Percentiles rank a stretch among this genome's conserved stretches.
phyloP scores from a whole-genome alignment of 2,329 filamentous ascomycete species.

The Neofusicoccum laricinum region DNA sequence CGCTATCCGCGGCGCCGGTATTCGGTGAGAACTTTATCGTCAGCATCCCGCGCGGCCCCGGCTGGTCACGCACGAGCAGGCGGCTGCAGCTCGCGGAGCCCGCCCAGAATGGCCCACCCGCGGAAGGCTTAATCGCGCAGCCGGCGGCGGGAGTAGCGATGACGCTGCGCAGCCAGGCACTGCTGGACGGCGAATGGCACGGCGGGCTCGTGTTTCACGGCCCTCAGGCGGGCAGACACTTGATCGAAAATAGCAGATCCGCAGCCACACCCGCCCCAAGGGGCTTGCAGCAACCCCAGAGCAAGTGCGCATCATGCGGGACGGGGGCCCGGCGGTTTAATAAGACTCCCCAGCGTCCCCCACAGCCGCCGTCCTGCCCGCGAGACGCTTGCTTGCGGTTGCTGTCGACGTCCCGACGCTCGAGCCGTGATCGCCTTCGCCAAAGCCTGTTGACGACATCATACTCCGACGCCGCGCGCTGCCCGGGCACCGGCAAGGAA shows the following conservation, averaged over 20 bases:
- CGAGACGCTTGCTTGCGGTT: background rate
- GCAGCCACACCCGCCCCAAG: constrained; percentile 13
- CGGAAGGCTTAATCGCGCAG: constrained; percentile 5
- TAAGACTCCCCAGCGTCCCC: background rate
- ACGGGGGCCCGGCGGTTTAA: background rate
- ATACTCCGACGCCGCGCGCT: background rate
- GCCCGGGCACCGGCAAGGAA: background rate
- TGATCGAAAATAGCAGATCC: constrained; percentile 14
- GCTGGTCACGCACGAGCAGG: background rate
- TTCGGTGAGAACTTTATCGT: background rate
- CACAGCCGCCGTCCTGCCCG: background rate
- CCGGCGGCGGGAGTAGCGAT: background rate
- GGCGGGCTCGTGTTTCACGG: background rate
- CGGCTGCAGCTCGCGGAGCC: background rate
- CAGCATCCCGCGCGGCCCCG: background rate
- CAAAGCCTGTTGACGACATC: background rate
- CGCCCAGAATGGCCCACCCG: background rate
- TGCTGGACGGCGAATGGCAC: background rate
- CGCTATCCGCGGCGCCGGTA: background rate
- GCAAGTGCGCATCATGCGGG: background rate
- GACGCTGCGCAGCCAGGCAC: background rate
- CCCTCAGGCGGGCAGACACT: background rate
- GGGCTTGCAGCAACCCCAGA: constrained; percentile 8
- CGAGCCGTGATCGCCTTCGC: background rate
- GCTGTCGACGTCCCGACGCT: background rate